A percentile compares a stretch with the other conserved stretches of the same genome.
Conservation (phyloP, 208 protist species). For the Leishmania amazonensis region DNA sequence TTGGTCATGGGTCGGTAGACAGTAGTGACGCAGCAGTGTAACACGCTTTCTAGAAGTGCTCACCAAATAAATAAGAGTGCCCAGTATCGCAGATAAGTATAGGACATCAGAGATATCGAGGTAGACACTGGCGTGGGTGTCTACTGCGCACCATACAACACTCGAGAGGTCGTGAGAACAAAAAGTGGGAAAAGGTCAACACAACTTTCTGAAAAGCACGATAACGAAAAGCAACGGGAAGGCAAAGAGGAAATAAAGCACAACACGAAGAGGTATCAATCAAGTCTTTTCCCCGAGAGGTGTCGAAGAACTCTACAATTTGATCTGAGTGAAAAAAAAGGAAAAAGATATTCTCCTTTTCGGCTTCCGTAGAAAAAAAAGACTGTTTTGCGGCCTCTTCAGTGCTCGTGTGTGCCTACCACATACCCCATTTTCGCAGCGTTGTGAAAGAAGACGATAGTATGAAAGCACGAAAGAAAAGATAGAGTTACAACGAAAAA, state of each 20-base stretch:
- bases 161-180: background rate
- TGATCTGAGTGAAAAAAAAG: background rate
- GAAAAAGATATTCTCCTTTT: background rate
- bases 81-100: constrained; percentile 1
- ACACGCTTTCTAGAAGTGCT: background rate
- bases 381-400: background rate
- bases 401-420: background rate
- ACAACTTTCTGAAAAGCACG: constrained; percentile 7
- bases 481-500: constrained; percentile 8
- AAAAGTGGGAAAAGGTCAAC: background rate
- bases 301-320: constrained; percentile 6
- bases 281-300: constrained; percentile 16
- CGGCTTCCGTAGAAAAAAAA: background rate
- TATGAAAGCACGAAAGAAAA: constrained; percentile 16
- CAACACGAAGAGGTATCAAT: constrained; percentile 3
- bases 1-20: background rate
- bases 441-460: background rate
- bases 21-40: background rate
- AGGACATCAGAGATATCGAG: constrained; percentile 1
- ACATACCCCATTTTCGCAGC: background rate
- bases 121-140: background rate
- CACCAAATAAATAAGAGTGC: background rate
- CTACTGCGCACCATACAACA: background rate
- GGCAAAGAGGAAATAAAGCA: background rate
- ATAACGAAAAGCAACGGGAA: constrained; percentile 7